Percentiles rank a stretch among this genome's conserved stretches.
Evolutionary conservation across 208 protist species (phyloP).

Genomic region (Acanthamoeba comandoni): DNA sequence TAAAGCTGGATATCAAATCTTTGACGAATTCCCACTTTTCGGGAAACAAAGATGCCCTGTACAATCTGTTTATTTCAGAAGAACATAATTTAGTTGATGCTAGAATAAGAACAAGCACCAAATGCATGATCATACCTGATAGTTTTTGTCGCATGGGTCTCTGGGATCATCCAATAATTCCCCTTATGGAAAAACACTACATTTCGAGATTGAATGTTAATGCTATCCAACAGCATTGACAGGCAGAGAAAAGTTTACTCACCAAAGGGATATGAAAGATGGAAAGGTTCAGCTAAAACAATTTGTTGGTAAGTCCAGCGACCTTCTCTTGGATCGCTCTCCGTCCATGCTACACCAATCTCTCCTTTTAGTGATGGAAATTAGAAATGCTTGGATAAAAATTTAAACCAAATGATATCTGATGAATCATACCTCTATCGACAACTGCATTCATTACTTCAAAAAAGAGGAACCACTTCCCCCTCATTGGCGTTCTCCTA

Average conservation of each 20-base stretch:
- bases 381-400: not conserved
- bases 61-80: not conserved
- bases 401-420: not conserved
- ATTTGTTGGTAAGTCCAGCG: slow-evolving; percentile 50
- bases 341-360: slow-evolving; percentile 59
- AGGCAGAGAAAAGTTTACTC: not conserved
- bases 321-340: slow-evolving; percentile 31
- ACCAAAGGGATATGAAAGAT: slow-evolving; percentile 47
- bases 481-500: not conserved
- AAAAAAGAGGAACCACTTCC: slow-evolving; percentile 49
- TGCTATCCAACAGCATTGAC: no score
- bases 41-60: slow-evolving; percentile 33
- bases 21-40: slow-evolving; percentile 1
- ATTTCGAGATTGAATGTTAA: not conserved
- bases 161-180: slow-evolving; percentile 56
- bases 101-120: no score
- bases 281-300: slow-evolving; percentile 15
- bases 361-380: not conserved
- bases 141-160: slow-evolving; percentile 2
- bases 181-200: slow-evolving; percentile 38
- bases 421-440: not conserved
- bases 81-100: no score
- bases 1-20: not conserved
- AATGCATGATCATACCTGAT: slow-evolving; percentile 23
- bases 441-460: slow-evolving; percentile 1